Conservation (phyloP, 2,329 filamentous ascomycete genomes). For the Cryphonectria naterciae region DNA sequence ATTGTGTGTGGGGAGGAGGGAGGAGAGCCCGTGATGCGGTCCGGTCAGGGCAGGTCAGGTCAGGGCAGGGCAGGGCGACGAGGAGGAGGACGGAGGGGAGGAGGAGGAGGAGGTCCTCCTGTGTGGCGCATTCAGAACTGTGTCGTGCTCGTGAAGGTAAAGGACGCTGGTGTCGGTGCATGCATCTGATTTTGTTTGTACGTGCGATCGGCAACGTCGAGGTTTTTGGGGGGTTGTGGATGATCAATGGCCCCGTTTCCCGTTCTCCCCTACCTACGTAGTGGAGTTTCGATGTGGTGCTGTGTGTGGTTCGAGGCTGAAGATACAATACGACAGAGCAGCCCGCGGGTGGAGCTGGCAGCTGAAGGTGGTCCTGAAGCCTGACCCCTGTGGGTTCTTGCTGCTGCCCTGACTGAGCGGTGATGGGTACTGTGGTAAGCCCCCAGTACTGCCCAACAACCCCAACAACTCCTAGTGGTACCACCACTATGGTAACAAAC, state of each 20-base stretch:
- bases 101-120: constrained; percentile 2
- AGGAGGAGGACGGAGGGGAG: neutral
- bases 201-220: neutral
- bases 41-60: neutral
- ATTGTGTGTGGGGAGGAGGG: constrained; percentile 44
- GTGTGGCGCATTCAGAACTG: neutral
- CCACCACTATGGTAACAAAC: too few relatives aligned
- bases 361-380: too few relatives aligned
- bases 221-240: neutral
- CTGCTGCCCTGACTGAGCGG: too few relatives aligned
- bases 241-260: neutral
- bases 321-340: too few relatives aligned
- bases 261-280: neutral
- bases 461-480: too few relatives aligned
- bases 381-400: too few relatives aligned
- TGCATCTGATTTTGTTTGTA: neutral
- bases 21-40: neutral
- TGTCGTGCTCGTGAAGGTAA: neutral
- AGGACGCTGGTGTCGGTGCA: neutral
- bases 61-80: neutral
- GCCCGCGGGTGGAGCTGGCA: too few relatives aligned
- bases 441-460: too few relatives aligned
- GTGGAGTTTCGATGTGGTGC: too few relatives aligned
- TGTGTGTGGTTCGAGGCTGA: too few relatives aligned
- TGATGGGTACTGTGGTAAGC: too few relatives aligned